Evolutionary conservation across 768 basidiomycete genomes (phyloP), one percentile per base, ranked within the genome.

Genomic region (Lactifluus pinguis): DNA sequence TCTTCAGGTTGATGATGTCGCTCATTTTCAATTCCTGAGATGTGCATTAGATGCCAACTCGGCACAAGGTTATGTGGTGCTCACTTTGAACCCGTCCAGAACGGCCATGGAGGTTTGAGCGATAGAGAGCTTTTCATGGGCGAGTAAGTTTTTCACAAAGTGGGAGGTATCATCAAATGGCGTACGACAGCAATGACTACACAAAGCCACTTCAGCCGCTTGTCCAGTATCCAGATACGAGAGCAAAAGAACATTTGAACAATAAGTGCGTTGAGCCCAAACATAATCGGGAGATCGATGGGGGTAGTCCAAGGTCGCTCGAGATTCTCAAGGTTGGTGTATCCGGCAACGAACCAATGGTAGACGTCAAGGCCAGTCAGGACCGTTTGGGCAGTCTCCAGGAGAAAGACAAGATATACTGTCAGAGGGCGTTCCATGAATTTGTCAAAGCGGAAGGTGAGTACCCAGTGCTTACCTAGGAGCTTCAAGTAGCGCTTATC

Each of bases 281-380:
- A 52, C 25, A 62, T 49, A 8, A 39, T 42, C 13, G 52, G 52
- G n/a, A 48, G 19, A 21, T 62, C 61, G n/a, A 62, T 51, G 42
- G 30, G 49, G 3, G 61, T 38, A 34, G 59, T 41, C 15, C 29
- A 15, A 14, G 51, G 38, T 15, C 59, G 41, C n/a, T 10, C 34
- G 49, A 62, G 49, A 30, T 49, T 25, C 2, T 36, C 25, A 2
- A 53, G 2, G 38, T 59, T 42, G 36, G 50, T 57, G 34, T 59
- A 62, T 14, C 61, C 56, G 14, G 3, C 56, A 11, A 57, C 51
- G 49, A 62, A 62, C 61, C 61, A 62, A 48, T 62, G 54, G 34
- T 60, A 62, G 51, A 60, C 21, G 14, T 62, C 57, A 2, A 25
- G 44, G 2, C 57, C 61, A 11, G 50, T 62, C 15, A 62, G 52